phyloP scores from a whole-genome alignment of 1,284 basidiomycete species.

The Pascua guehoae region DNA sequence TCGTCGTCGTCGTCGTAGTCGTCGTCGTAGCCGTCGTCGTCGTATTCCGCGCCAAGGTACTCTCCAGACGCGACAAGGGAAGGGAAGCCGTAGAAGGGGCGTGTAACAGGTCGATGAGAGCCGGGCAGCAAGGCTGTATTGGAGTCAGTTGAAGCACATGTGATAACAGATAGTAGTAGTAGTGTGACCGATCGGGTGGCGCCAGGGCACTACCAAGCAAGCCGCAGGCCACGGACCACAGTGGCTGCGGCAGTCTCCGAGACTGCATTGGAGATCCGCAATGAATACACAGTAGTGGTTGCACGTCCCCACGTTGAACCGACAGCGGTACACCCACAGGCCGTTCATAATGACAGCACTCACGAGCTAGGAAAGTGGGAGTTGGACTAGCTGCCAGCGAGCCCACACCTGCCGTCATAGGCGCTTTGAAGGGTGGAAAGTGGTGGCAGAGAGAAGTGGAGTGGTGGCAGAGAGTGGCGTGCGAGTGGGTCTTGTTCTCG shows the following conservation, averaged over 20 bases:
- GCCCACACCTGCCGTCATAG: constrained; percentile 18
- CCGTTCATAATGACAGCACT: constrained; percentile 1
- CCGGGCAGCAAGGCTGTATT: constrained; percentile 6
- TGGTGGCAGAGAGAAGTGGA: background rate
- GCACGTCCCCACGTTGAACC: no score
- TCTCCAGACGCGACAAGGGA: constrained; percentile 19
- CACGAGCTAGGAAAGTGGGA: constrained; percentile 20
- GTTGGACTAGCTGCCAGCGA: constrained; percentile 18
- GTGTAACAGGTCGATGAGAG: constrained; percentile 12
- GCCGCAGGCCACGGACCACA: background rate
- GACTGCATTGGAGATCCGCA: background rate
- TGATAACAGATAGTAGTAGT: no score
- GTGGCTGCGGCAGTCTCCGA: background rate
- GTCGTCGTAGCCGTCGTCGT: constrained; percentile 27
- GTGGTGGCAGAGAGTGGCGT: background rate
- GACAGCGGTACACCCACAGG: no score
- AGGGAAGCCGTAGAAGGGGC: constrained; percentile 22
- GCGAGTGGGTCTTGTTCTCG: background rate
- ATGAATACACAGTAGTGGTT: no score
- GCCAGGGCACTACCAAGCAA: background rate
- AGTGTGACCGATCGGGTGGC: background rate
- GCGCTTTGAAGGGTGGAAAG: constrained; percentile 10
- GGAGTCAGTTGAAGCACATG: background rate
- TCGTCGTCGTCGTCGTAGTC: constrained; percentile 28
- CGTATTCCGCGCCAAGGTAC: constrained; percentile 11